Evolutionary conservation across 768 basidiomycete species (phyloP), one percentile per base, ranked within the genome.

Genomic region (Kwoniella sp.): DNA sequence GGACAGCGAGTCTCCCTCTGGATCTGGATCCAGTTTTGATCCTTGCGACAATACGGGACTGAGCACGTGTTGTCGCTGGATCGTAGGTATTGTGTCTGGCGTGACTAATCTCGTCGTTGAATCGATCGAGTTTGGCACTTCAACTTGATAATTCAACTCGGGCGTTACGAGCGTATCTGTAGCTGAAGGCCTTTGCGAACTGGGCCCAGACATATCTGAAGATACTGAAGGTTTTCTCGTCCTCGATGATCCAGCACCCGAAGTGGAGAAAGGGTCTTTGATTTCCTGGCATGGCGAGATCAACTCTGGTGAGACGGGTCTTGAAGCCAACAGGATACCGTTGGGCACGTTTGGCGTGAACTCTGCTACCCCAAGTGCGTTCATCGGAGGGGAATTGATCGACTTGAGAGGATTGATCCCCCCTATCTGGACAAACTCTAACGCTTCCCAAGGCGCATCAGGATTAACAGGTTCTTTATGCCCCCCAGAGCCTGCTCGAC

Each of bases 381-480:
- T 44, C 40, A 44, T 9, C 17, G 7, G 40, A 6, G 40, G 10
- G 2, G 48, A 22, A 22, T 40, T 5, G n/a, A 4, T 2, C 3
- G 44, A 27, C 33, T 29, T 57, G 56, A 46, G 56, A 48, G 24
- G 36, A 17, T 46, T 25, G 24, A 37, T 30, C 25, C 53, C 48
- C 5, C 72, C 71, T 24, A 70, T 59, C n/a, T 63, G 55, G 10
- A 72, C 74, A 54, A 76, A 76, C 46, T 76, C 74, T 46, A 76
- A 12, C 30, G 67, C 60, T 51, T 76, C 74, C 74, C 74, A 76
- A 7, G 74, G 74, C 5, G 74, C 71, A 3, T 60, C 63, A n/a
- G 61, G 63, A 47, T 71, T 66, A 36, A 63, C 58, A 9, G 62
- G 48, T 10, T 53, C 58, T 25, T 60, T 60, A 25, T 40, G 48